These are phyloP conservation scores for Solanum piurae DNA, from an alignment of 257 asterid genomes.

Conservation along the genomic window DNA sequence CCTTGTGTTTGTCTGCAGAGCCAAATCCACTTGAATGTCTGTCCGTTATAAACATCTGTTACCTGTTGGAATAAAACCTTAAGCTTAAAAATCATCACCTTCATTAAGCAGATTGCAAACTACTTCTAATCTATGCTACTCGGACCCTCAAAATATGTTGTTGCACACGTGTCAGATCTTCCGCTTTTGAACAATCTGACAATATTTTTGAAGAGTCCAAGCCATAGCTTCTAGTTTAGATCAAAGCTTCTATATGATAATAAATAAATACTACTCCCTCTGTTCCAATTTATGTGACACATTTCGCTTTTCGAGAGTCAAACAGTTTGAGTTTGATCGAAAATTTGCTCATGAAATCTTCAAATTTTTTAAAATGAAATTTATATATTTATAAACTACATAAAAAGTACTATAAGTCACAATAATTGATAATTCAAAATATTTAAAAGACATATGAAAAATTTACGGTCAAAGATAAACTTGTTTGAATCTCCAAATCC, in stretches of 20 bases:
- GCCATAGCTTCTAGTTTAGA: not conserved
- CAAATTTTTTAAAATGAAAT: too few relatives aligned
- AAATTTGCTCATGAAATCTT: too few relatives aligned
- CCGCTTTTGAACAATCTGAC: not conserved
- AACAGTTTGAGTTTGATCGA: too few relatives aligned
- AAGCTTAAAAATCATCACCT: not conserved
- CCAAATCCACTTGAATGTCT: not conserved
- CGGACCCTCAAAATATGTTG: not conserved
- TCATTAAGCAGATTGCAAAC: not conserved
- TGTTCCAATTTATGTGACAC: too few relatives aligned
- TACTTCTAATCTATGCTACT: not conserved
- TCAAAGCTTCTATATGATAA: not conserved
- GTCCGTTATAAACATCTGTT: not conserved
- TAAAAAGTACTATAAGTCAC: too few relatives aligned
- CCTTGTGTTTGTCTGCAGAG: not conserved
- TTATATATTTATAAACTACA: too few relatives aligned
- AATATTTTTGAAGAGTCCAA: not conserved
- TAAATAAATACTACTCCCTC: too few relatives aligned
- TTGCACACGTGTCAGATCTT: rapidly evolving
- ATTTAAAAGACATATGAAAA: too few relatives aligned
- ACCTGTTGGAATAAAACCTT: not conserved
- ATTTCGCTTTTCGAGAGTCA: too few relatives aligned
- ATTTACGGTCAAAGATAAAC: too few relatives aligned
- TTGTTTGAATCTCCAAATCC: too few relatives aligned
- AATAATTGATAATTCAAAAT: too few relatives aligned